Conservation (phyloP, 2,329 filamentous ascomycete species). For the Exophiala bonariae region DNA sequence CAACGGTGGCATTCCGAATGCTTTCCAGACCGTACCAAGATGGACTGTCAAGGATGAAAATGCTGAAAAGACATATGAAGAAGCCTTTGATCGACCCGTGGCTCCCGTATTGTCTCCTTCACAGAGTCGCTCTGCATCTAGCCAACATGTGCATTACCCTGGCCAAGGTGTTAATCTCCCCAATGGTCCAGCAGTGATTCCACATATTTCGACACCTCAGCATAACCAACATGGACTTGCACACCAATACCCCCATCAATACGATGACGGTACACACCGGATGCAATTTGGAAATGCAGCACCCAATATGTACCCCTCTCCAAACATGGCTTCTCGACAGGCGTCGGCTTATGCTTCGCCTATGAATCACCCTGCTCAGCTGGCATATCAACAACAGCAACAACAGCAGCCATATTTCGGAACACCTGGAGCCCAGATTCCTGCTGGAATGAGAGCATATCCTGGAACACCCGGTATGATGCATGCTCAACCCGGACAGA, state of each 20-base stretch:
- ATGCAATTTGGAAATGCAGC: constrained; percentile 83
- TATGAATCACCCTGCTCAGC: constrained; percentile 68
- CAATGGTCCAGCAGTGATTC: constrained; percentile 67
- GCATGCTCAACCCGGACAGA: constrained; percentile 67
- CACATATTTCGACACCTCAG: constrained; percentile 69
- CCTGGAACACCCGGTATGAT: constrained; percentile 73
- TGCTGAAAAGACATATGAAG: constrained; percentile 73
- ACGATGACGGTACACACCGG: constrained; percentile 72
- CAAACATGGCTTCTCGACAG: constrained; percentile 66
- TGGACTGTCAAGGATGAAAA: constrained; percentile 75
- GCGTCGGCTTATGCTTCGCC: constrained; percentile 69
- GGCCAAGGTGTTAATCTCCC: constrained; percentile 84
- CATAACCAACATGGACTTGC: constrained; percentile 77
- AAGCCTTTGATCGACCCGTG: constrained; percentile 73
- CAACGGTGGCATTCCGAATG: constrained; percentile 79
- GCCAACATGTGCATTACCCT: constrained; percentile 74
- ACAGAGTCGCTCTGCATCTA: constrained; percentile 57
- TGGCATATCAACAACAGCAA: constrained; percentile 70
- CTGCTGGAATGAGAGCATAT: constrained; percentile 69
- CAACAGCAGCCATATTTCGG: constrained; percentile 60
- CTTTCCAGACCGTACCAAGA: constrained; percentile 80
- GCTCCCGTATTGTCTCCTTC: constrained; percentile 67
- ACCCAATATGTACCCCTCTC: constrained; percentile 79
- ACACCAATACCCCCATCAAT: constrained; percentile 74
- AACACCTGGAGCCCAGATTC: constrained; percentile 59